A percentile compares a stretch with the other conserved stretches of the same genome.
These are phyloP conservation scores for Microdochium trichocladiopsis DNA, from an alignment of 2,329 filamentous ascomycete genomes.

Conservation along the genomic window DNA sequence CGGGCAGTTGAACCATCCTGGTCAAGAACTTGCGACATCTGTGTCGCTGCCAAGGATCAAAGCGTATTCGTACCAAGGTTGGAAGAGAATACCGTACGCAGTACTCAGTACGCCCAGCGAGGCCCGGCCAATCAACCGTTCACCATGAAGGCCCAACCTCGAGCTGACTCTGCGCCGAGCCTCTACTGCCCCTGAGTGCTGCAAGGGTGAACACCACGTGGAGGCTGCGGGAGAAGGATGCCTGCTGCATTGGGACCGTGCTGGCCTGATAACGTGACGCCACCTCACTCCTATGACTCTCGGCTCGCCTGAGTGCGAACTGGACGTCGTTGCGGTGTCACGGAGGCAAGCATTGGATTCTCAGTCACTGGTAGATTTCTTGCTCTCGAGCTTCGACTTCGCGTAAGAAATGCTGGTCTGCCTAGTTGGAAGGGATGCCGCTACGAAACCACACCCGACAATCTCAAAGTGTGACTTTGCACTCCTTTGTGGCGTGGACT, in stretches of 20 bases:
- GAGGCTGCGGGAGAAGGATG: not conserved
- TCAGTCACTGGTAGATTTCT: not conserved
- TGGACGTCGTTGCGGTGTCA: not conserved
- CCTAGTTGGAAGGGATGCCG: not conserved
- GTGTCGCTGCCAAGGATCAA: not conserved
- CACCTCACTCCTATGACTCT: not conserved
- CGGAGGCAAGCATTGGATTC: not conserved
- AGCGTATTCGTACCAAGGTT: not conserved
- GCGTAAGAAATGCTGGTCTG: not conserved
- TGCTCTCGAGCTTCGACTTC: not conserved
- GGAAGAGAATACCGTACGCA: not conserved
- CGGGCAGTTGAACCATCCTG: not conserved
- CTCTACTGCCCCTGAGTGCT: not conserved
- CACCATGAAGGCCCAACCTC: not conserved
- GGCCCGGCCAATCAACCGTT: not conserved
- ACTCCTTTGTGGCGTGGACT: constrained; percentile 20
- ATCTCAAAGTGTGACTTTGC: too few relatives aligned
- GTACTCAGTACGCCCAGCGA: not conserved
- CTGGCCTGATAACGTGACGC: not conserved
- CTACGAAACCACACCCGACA: too few relatives aligned
- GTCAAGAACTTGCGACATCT: not conserved
- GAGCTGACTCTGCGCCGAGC: not conserved
- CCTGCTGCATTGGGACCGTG: not conserved
- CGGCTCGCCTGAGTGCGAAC: not conserved
- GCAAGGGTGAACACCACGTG: not conserved